Base-by-base conservation (phyloP, 1,139 yeast genomes). In the Debaryomyces fabryi region DNA sequence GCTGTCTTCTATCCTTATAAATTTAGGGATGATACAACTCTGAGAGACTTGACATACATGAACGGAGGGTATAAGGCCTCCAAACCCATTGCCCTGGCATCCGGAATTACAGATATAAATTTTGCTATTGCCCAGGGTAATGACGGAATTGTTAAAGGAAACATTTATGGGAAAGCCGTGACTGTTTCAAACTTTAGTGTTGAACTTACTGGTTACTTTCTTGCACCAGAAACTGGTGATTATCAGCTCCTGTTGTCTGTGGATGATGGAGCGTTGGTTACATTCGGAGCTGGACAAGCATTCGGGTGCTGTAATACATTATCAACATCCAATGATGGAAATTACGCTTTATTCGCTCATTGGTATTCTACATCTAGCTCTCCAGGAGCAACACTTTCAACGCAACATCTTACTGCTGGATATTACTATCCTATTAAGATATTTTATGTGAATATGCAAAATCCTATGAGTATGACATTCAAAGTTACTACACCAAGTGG, bases 201-300 rank as follows among this genome's bases (percentile, higher is more conserved):
- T 12, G 65, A 60, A 48, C 48, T 62, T 9, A 52, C 58, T 20
- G 68, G 67, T 42, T 64, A 62, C 39, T 60, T 60, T 46, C 34
- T 51, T 16, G 54, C 68, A 15, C 44, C 49, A 3, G 49, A 46
- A 25, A 52, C 59, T 12, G 69, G 69, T 49, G 46, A 51, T 2
- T 65, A 63, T 44, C 48, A 52, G 0, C 54, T 65, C 33, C 23
- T 45, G 6, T 39, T 63, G 21, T 32, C 42, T 7, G 54, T 58
- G 24, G 70, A 66, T 53, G 68, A 66, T 51, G 52, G 58, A 15
- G 64, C 58, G 3, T 52, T 56, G 53, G 52, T 64, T 3, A 56
- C 55, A 42, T 46, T 65, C 47, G 69, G 68, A 27, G 49, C 50
- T 23, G 58, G 55, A 3, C 55, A 53, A 42, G 68, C 64, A 3